These are phyloP conservation scores for Candida quercuum DNA, from an alignment of 805 yeast species.

Conservation along the genomic window DNA sequence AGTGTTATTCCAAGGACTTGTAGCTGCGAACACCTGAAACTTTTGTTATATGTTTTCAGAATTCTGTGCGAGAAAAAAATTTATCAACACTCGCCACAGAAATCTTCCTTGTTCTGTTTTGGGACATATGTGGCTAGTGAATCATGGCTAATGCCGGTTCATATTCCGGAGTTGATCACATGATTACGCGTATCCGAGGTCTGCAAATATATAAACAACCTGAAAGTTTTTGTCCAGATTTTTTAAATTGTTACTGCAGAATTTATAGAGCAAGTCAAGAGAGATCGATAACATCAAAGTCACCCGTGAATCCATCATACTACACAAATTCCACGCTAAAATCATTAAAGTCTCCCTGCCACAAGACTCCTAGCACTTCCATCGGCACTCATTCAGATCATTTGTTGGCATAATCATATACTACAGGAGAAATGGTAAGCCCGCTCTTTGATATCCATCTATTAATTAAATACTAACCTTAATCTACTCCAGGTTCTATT, in stretches of 20 bases:
- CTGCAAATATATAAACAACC: background rate
- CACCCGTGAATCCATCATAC: background rate
- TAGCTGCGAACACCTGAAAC: too few relatives aligned
- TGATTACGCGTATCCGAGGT: too few relatives aligned
- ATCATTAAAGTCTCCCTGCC: too few relatives aligned
- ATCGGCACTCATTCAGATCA: too few relatives aligned
- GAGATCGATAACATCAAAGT: background rate
- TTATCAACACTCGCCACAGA: slow-evolving; percentile 1
- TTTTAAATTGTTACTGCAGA: background rate
- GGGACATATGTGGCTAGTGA: slow-evolving; percentile 1
- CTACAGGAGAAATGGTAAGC: too few relatives aligned
- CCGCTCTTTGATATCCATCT: too few relatives aligned
- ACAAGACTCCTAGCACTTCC: too few relatives aligned
- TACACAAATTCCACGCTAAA: too few relatives aligned
- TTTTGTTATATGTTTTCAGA: too few relatives aligned
- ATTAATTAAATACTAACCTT: slow-evolving; percentile 10
- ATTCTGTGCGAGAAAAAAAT: too few relatives aligned
- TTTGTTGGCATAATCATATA: background rate
- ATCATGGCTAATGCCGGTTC: background rate
- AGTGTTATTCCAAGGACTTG: too few relatives aligned
- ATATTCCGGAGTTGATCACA: background rate
- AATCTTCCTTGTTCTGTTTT: background rate
- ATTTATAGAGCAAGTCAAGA: background rate
- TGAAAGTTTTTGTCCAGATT: slow-evolving; percentile 1
- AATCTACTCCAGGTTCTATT: slow-evolving; percentile 57